Evolutionary conservation across 2,329 filamentous ascomycete genomes (phyloP).

Genomic region (Sporothrix euskadiensis): DNA sequence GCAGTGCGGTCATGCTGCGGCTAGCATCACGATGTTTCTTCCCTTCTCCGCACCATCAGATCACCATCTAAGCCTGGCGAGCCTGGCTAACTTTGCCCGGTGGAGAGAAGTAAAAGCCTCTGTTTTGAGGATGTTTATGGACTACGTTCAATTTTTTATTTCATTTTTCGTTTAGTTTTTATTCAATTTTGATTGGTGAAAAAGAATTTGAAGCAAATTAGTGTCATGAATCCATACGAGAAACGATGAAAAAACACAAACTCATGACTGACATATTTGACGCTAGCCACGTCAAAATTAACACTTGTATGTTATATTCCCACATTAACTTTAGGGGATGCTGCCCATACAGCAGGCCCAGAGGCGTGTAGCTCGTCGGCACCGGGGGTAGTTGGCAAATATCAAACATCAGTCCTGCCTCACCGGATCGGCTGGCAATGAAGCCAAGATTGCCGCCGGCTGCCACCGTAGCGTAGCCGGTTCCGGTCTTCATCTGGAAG

Average conservation of each 20-base stretch:
- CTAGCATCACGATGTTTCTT: background rate
- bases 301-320: background rate
- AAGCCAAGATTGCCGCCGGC: slow-evolving; percentile 45
- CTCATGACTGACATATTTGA: too few relatives aligned
- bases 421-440: slow-evolving; percentile 38
- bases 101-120: background rate
- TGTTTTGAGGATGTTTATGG: background rate
- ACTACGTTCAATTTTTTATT: too few relatives aligned
- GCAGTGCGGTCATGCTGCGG: background rate
- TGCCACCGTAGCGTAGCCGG: slow-evolving; percentile 40
- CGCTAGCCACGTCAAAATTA: too few relatives aligned
- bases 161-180: too few relatives aligned
- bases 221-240: too few relatives aligned
- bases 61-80: background rate
- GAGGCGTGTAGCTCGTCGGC: slow-evolving; percentile 37
- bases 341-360: slow-evolving; percentile 42
- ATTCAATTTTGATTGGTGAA: too few relatives aligned
- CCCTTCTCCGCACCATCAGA: background rate
- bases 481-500: slow-evolving; percentile 35
- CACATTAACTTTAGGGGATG: background rate
- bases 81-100: background rate
- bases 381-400: slow-evolving; percentile 35
- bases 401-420: slow-evolving; percentile 36
- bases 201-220: too few relatives aligned
- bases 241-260: too few relatives aligned